Evolutionary conservation across 352 stramenopile species (phyloP).

Genomic region (Phytophthora uliginosa): DNA sequence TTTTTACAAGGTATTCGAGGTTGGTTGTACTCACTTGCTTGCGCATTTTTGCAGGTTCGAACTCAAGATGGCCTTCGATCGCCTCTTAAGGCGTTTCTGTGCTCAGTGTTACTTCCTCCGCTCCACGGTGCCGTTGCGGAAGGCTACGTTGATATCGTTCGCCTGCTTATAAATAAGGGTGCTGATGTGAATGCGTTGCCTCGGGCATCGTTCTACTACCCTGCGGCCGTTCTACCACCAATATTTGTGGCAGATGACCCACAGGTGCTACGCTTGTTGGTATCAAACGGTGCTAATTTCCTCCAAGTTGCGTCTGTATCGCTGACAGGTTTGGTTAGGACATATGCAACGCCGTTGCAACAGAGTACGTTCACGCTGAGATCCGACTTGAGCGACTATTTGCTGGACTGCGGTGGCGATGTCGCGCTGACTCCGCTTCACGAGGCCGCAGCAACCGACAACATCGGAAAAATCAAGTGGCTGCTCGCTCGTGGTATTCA

Average conservation of each 20-base stretch:
- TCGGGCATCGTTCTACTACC: constrained; percentile 76
- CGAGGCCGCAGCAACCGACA: constrained; percentile 66
- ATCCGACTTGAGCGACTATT: constrained; percentile 67
- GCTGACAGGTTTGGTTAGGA: constrained; percentile 52
- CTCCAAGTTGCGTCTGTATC: constrained; percentile 65
- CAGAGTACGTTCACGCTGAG: constrained; percentile 74
- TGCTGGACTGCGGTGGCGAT: constrained; percentile 76
- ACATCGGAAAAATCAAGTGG: constrained; percentile 49
- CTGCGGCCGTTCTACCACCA: constrained; percentile 59
- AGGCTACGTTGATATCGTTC: constrained; percentile 73
- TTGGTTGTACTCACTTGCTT: background rate
- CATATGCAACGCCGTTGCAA: constrained; percentile 63
- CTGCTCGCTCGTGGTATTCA: constrained; percentile 54
- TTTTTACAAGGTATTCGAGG: background rate
- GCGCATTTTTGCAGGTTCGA: constrained; percentile 39
- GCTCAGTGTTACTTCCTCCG: constrained; percentile 74
- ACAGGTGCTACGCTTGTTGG: constrained; percentile 72
- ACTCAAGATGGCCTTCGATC: constrained; percentile 72
- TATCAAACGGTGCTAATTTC: constrained; percentile 74
- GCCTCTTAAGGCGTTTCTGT: constrained; percentile 58
- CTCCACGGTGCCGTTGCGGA: constrained; percentile 75
- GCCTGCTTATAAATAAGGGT: constrained; percentile 60
- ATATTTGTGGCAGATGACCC: constrained; percentile 85
- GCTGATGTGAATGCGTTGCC: constrained; percentile 73
- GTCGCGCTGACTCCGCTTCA: constrained; percentile 84